Conservation (phyloP, 768 basidiomycete species). For the Russula sp. region DNA sequence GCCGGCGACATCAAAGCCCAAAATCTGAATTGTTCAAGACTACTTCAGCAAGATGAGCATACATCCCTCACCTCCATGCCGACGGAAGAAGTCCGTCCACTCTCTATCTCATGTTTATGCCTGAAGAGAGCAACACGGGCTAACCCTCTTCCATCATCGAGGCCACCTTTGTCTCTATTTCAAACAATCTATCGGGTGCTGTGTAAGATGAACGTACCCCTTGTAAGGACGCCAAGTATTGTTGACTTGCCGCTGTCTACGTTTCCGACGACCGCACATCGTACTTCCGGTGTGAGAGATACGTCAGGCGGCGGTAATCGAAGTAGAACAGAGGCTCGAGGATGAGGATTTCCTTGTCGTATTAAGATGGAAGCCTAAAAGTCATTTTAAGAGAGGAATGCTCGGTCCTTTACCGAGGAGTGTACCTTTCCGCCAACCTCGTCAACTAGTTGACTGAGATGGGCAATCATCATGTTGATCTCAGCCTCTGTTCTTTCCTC, state of each 20-base stretch:
- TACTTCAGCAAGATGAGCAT: neutral
- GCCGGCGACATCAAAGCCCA: slow-evolving; percentile 79
- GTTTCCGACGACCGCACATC: slow-evolving; percentile 95
- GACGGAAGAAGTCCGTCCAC: slow-evolving; percentile 89
- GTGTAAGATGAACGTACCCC: slow-evolving; percentile 46
- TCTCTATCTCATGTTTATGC: slow-evolving; percentile 97
- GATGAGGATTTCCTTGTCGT: slow-evolving; percentile 40
- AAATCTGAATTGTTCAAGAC: slow-evolving; percentile 47
- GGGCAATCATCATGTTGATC: slow-evolving; percentile 40
- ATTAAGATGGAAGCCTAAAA: slow-evolving; percentile 53
- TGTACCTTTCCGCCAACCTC: slow-evolving; percentile 77
- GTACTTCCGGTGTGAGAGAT: slow-evolving; percentile 80
- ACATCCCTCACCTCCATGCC: slow-evolving; percentile 79
- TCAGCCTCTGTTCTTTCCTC: slow-evolving; percentile 45
- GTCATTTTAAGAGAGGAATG: neutral
- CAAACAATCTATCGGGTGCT: slow-evolving; percentile 25
- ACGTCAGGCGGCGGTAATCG: slow-evolving; percentile 73
- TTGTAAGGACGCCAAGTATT: slow-evolving; percentile 90
- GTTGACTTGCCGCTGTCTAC: slow-evolving; percentile 94
- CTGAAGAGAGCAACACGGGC: slow-evolving; percentile 87
- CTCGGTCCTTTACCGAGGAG: neutral
- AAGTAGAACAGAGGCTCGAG: slow-evolving; percentile 56
- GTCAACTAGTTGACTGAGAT: slow-evolving; percentile 49
- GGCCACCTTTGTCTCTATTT: slow-evolving; percentile 41
- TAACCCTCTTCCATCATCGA: slow-evolving; percentile 77